Percentiles rank a stretch among this genome's conserved stretches.
These are phyloP conservation scores for Verticillium longisporum DNA, from an alignment of 2,329 filamentous ascomycete species.

Conservation along the genomic window DNA sequence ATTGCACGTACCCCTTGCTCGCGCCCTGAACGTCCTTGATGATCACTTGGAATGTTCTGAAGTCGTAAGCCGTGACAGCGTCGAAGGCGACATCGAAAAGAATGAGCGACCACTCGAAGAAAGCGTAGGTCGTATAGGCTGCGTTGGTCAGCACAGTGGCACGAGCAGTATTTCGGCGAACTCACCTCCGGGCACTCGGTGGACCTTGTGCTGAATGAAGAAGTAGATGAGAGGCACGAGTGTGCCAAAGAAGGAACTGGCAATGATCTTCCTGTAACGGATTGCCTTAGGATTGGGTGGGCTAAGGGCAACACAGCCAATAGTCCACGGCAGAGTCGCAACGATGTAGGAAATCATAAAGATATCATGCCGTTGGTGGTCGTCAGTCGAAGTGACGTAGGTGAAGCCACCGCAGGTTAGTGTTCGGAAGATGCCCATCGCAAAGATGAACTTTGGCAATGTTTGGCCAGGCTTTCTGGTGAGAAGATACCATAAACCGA, in stretches of 20 bases:
- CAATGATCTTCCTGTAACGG: conserved; percentile 83
- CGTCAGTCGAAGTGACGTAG: conserved; percentile 95
- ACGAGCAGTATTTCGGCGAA: conserved; percentile 1
- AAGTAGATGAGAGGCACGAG: conserved; percentile 89
- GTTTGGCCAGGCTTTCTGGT: conserved; percentile 68
- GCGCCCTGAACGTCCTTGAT: conserved; percentile 83
- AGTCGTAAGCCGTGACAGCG: conserved; percentile 88
- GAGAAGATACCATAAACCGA: conserved; percentile 86
- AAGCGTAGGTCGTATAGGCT: conserved; percentile 97
- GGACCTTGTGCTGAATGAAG: conserved; percentile 98
- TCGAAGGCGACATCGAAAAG: conserved; percentile 95
- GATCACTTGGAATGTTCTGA: conserved; percentile 78
- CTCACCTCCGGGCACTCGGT: conserved; percentile 86
- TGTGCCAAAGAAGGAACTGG: conserved; percentile 80
- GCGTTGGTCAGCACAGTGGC: conserved; percentile 1
- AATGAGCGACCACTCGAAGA: conserved; percentile 96
- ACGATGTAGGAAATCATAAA: conserved; percentile 99
- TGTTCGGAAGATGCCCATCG: conserved; percentile 78
- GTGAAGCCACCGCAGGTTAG: conserved; percentile 97
- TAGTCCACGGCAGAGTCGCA: conserved; percentile 89
- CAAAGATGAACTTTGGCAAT: conserved; percentile 75
- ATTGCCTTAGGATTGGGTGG: conserved; percentile 76
- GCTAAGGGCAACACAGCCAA: conserved; percentile 82
- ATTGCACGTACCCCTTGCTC: conserved; percentile 97
- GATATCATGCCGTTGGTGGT: conserved; percentile 98